phyloP scores from a whole-genome alignment of 768 basidiomycete genomes.

The Suillus brevipes region DNA sequence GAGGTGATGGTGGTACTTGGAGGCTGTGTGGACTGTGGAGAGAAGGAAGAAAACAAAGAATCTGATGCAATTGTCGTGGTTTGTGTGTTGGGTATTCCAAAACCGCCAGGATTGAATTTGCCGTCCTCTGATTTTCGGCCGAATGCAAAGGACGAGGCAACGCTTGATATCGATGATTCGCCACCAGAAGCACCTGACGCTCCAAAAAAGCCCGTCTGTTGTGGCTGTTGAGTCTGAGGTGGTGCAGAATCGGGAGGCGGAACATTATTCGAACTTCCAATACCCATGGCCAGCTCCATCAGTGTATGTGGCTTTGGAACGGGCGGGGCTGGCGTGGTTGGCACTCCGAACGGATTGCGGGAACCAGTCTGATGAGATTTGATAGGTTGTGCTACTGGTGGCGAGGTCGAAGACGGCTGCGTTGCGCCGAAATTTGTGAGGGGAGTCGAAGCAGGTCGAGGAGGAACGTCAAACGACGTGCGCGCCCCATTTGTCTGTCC shows the following conservation, averaged over 20 bases:
- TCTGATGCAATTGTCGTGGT: conserved; percentile 43
- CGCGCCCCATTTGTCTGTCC: conserved; percentile 7
- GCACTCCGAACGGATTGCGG: conserved; percentile 90
- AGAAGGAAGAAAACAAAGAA: conserved; percentile 44
- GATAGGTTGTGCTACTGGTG: conserved; percentile 59
- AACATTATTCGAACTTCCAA: conserved; percentile 24
- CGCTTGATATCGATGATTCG: conserved; percentile 58
- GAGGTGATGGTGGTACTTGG: conserved; percentile 45
- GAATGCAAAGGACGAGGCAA: conserved; percentile 74
- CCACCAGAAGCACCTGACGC: conserved; percentile 17
- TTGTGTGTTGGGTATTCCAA: conserved; percentile 30
- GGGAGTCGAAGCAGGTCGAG: conserved; percentile 75
- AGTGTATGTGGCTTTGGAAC: conserved; percentile 79
- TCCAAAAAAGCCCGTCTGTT: conserved; percentile 33
- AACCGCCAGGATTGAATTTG: conserved; percentile 10
- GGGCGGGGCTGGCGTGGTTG: conserved; percentile 58
- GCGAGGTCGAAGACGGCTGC: conserved; percentile 34
- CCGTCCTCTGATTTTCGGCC: conserved; percentile 34
- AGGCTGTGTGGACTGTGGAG: conserved; percentile 47
- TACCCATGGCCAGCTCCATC: conserved; percentile 70
- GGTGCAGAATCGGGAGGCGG: conserved; percentile 26
- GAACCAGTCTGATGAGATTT: conserved; percentile 91
- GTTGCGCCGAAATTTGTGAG: conserved; percentile 41
- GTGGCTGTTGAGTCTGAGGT: conserved; percentile 28
- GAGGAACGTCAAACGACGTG: conserved; percentile 35